Base-by-base conservation (phyloP, 805 yeast species). In the Nakazawaea pomicola region DNA sequence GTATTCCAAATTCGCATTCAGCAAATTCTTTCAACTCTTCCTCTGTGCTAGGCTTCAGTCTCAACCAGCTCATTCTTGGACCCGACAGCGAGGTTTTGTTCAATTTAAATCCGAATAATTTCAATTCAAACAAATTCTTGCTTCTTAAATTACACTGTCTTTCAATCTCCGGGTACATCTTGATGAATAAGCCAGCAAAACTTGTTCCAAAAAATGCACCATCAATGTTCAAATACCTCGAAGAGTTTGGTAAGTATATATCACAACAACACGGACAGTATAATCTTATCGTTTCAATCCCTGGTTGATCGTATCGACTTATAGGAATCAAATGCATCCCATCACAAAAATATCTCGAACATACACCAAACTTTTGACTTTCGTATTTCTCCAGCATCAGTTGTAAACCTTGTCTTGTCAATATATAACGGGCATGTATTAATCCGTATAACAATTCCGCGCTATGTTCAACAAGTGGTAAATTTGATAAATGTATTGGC, bases 191-290 rank as follows among this genome's bases (percentile, higher is more conserved):
- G 2, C 96, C 97, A 1, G 96, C 93, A 65, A 93, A 93, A 27
- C 95, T 81, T 0, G 98, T 88, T 4, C 99, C 98, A 67, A 95
- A 93, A 55, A 83, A 93, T 1, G 98, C 96, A 4, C 99, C 99
- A 61, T 93, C 99, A 32, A 93, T 77, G 55, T 87, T 86, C 44
- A 85, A 66, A 61, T 86, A 90, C 47, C 95, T 71, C n/a, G 90
- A 79, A 42, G 89, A 81, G 42, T 83, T 78, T 1, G 98, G 98
- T 38, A 88, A 64, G 61, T 93, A 93, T 30, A 91, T 71, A 55
- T 93, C 99, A 56, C 82, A 78, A 63, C 99, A 93, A 57, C 91
- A 81, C 1, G 99, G 97, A 64, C 99, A 93, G 60, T 82, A 93
- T 36, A 93, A 71, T 49, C 97, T 66, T 33, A 93, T 96, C 0